phyloP scores from a whole-genome alignment of 148 eudicot genomes.

The Nyssa sinensis region DNA sequence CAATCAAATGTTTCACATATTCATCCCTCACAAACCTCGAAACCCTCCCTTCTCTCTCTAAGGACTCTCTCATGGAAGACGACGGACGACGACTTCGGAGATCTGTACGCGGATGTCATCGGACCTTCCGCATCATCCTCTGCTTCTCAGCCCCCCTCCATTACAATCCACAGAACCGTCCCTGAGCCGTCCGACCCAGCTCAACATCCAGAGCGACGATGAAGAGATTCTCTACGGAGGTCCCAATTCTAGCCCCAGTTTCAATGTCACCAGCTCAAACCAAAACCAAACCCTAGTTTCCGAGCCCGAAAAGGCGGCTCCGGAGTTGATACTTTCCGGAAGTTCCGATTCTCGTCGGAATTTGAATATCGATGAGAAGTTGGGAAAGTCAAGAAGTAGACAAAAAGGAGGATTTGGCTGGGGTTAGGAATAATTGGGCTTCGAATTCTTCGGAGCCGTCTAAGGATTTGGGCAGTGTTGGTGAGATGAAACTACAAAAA shows the following conservation, averaged over 20 bases:
- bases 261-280: conserved; percentile 4
- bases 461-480: conserved; percentile 54
- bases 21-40: too few species aligned
- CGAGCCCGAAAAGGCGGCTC: conserved; percentile 8
- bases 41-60: too few species aligned
- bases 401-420: conserved; percentile 11
- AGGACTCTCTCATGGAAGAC: too few species aligned
- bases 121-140: too few species aligned
- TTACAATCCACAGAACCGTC: too few species aligned
- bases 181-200: too few species aligned
- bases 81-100: too few species aligned
- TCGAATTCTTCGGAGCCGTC: conserved; percentile 13
- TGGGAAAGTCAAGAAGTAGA: conserved; percentile 17
- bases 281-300: conserved; percentile 12
- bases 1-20: too few species aligned
- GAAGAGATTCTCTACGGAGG: conserved; percentile 33
- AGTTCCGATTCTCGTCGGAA: conserved; percentile 15
- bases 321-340: not conserved
- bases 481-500: conserved; percentile 23
- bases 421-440: conserved; percentile 7
- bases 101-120: too few species aligned
- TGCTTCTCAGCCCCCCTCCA: too few species aligned
- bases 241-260: conserved; percentile 23
- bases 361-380: conserved; percentile 18
- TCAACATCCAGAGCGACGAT: conserved; percentile 31